Conservation (phyloP, 208 protist species). For the Phytomonas sp. region DNA sequence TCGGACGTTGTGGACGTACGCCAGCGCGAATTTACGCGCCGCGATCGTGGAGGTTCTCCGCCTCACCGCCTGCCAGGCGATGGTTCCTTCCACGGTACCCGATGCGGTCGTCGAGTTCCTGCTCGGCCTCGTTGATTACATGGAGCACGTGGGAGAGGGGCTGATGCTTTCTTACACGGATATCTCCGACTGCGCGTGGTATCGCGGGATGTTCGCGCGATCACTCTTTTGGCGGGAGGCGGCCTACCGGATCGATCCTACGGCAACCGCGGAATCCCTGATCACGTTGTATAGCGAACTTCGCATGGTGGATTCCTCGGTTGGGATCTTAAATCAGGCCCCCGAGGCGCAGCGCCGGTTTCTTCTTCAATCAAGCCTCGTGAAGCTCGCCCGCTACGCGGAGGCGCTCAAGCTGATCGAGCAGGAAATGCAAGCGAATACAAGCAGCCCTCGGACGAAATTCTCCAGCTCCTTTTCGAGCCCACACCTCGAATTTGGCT, state of each 20-base stretch:
- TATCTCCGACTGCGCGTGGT: conserved; percentile 75
- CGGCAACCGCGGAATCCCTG: conserved; percentile 61
- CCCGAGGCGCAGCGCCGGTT: conserved; percentile 40
- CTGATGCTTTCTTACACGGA: conserved; percentile 53
- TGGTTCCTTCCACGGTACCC: conserved; percentile 41
- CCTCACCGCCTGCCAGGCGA: conserved; percentile 48
- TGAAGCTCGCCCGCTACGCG: conserved; percentile 73
- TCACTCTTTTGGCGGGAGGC: conserved; percentile 83
- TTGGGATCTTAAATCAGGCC: conserved; percentile 65
- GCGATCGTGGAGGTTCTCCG: conserved; percentile 57
- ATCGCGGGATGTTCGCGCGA: conserved; percentile 82
- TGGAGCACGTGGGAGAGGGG: conserved; percentile 73
- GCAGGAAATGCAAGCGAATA: conserved; percentile 32
- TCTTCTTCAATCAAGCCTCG: conserved; percentile 71
- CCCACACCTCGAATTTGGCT: background rate
- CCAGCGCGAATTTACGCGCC: conserved; percentile 42
- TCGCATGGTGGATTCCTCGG: conserved; percentile 66
- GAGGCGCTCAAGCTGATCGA: conserved; percentile 60
- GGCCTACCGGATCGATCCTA: conserved; percentile 66
- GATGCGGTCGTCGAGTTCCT: conserved; percentile 63
- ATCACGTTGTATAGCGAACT: conserved; percentile 77
- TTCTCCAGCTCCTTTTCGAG: background rate
- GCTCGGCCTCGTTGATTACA: conserved; percentile 76
- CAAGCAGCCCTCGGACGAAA: background rate
- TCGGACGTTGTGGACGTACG: conserved; percentile 68